These are phyloP conservation scores for Populus tomentosa DNA, from an alignment of 441 rosid genomes.

Conservation along the genomic window DNA sequence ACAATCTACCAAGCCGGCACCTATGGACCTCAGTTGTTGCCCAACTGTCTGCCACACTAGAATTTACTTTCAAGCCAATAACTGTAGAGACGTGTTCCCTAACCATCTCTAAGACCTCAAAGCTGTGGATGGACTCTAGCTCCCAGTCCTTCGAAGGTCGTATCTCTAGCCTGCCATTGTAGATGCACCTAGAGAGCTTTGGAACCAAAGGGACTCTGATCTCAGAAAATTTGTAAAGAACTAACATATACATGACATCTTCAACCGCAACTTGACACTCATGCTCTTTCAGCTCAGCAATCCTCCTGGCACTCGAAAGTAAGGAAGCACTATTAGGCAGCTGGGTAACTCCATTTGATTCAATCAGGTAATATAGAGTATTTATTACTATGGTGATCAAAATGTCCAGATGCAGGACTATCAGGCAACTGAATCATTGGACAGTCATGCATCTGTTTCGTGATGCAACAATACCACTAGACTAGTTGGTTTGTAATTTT, in stretches of 20 bases:
- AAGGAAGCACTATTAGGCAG: not conserved
- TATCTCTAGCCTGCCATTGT: conserved; percentile 76
- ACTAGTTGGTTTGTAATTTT: not conserved
- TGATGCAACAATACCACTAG: conserved; percentile 3
- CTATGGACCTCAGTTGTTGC: conserved; percentile 62
- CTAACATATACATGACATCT: conserved; percentile 82
- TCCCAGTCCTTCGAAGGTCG: conserved; percentile 88
- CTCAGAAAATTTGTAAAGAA: conserved; percentile 77
- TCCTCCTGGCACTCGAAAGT: conserved; percentile 54
- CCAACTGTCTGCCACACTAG: conserved; percentile 76
- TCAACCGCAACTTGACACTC: conserved; percentile 64
- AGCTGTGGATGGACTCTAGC: conserved; percentile 68
- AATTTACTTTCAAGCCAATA: conserved; percentile 66
- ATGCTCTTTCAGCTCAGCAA: conserved; percentile 58
- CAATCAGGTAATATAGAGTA: not conserved
- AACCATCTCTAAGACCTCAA: conserved; percentile 62
- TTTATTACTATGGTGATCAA: not conserved
- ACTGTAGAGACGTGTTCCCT: conserved; percentile 69
- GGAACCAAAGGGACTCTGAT: conserved; percentile 79
- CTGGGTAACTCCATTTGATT: not conserved
- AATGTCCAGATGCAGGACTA: not conserved
- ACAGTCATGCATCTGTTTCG: not conserved
- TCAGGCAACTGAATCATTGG: not conserved
- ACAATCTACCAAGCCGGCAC: conserved; percentile 46
- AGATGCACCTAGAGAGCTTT: conserved; percentile 72